Evolutionary conservation across 2,329 filamentous ascomycete genomes (phyloP).

Genomic region (Colletotrichum neosansevieriae): DNA sequence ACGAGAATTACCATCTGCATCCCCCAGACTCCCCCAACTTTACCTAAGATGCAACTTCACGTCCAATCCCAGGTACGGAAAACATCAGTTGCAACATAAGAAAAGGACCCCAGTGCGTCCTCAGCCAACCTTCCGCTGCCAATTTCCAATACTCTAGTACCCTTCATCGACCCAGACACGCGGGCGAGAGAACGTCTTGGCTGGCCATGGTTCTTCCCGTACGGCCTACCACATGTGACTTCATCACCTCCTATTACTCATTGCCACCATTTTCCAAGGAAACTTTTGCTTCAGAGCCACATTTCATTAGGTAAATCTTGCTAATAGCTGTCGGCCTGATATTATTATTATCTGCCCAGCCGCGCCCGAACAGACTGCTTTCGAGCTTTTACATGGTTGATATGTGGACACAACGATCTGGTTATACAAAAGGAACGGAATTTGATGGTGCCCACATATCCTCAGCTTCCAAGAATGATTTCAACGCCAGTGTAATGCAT

Average conservation of each 20-base stretch:
- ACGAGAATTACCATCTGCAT: constrained; percentile 16
- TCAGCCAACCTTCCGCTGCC: neutral
- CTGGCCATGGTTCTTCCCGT: neutral
- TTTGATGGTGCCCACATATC: constrained; percentile 12
- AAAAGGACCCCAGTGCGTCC: neutral
- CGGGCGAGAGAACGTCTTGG: neutral
- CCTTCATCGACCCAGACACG: neutral
- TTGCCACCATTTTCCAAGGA: constrained; percentile 4
- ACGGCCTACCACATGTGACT: neutral
- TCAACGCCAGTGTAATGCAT: constrained; percentile 23
- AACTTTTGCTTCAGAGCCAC: neutral
- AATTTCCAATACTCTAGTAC: neutral
- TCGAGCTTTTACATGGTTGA: neutral
- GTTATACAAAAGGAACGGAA: constrained; percentile 22
- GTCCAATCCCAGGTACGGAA: constrained; percentile 5
- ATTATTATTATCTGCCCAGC: neutral
- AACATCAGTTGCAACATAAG: neutral
- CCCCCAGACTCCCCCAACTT: constrained; percentile 17
- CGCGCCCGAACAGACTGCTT: neutral
- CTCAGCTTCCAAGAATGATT: neutral
- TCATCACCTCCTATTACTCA: constrained; percentile 1
- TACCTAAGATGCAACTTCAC: neutral
- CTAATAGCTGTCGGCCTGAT: constrained; percentile 11
- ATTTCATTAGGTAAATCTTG: constrained; percentile 37
- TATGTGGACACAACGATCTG: neutral